phyloP scores from a whole-genome alignment of 2,329 filamentous ascomycete species.

The Teratosphaeriaceae sp. region DNA sequence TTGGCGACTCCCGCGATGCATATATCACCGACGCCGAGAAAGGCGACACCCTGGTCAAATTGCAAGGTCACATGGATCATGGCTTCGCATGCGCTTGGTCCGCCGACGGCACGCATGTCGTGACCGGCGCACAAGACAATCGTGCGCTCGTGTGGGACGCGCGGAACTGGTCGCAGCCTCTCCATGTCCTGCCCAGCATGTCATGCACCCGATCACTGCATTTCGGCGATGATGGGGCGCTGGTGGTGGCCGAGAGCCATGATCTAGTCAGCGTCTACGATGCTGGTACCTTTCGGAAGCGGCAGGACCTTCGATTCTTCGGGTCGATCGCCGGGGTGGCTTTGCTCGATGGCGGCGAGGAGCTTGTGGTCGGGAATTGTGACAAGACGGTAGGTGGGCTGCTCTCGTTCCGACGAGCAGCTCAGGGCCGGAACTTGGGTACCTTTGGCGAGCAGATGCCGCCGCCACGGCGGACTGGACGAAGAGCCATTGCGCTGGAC shows the following conservation, averaged over 20 bases:
- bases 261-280: conserved; percentile 68
- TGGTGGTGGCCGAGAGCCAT: conserved; percentile 69
- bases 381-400: conserved; percentile 62
- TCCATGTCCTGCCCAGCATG: conserved; percentile 55
- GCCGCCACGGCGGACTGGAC: too few species aligned
- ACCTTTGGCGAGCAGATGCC: background rate
- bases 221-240: conserved; percentile 65
- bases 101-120: conserved; percentile 67
- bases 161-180: conserved; percentile 55
- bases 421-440: conserved; percentile 1
- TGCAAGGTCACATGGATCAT: conserved; percentile 55
- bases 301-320: conserved; percentile 67
- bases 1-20: conserved; percentile 61
- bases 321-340: conserved; percentile 65
- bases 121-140: conserved; percentile 71
- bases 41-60: conserved; percentile 49
- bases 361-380: conserved; percentile 61
- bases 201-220: conserved; percentile 61
- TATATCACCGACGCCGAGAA: conserved; percentile 59
- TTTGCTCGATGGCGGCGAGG: conserved; percentile 60
- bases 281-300: conserved; percentile 54
- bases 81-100: conserved; percentile 77
- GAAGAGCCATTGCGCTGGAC: too few species aligned
- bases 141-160: conserved; percentile 71
- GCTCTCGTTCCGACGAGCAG: conserved; percentile 11